Evolutionary conservation across 2,329 filamentous ascomycete species (phyloP).

Genomic region (Exserohilum turcica): DNA sequence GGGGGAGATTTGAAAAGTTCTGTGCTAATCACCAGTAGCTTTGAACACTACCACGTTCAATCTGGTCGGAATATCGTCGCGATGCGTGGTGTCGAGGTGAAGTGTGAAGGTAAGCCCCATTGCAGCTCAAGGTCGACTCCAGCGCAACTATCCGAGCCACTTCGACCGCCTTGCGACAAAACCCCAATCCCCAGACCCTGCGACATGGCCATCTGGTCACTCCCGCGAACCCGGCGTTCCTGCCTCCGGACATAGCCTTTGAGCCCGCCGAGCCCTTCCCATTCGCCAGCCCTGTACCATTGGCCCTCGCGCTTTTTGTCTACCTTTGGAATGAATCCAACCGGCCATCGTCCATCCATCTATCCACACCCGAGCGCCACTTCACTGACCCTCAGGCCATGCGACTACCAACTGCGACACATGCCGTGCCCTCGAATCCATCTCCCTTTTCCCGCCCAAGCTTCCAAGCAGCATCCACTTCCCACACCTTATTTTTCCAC

Average conservation of each 20-base stretch:
- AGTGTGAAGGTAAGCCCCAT: slow-evolving; percentile 24
- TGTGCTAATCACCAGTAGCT: slow-evolving; percentile 30
- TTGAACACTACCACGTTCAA: slow-evolving; percentile 17
- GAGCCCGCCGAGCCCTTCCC: neutral
- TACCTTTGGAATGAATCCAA: neutral
- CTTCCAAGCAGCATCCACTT: neutral
- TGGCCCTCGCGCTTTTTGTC: slow-evolving; percentile 3
- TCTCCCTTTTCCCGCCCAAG: neutral
- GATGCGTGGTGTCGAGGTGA: slow-evolving; percentile 27
- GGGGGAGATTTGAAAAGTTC: slow-evolving; percentile 7
- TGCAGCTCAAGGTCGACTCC: slow-evolving; percentile 8
- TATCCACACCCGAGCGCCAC: neutral
- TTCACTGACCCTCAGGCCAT: neutral
- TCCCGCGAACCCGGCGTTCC: neutral
- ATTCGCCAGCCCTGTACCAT: neutral
- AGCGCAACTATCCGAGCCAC: slow-evolving; percentile 8
- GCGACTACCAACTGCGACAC: slow-evolving; percentile 4
- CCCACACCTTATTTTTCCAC: neutral
- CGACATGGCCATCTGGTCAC: neutral
- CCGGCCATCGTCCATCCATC: neutral
- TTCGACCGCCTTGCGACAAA: slow-evolving; percentile 12
- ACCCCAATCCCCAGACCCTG: neutral
- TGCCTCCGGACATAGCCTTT: neutral
- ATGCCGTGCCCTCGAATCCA: neutral
- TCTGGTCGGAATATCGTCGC: slow-evolving; percentile 9